Evolutionary conservation across 129 eudicot genomes (phyloP), one percentile per base, ranked within the genome.

Genomic region (Oenanthe sinensis): DNA sequence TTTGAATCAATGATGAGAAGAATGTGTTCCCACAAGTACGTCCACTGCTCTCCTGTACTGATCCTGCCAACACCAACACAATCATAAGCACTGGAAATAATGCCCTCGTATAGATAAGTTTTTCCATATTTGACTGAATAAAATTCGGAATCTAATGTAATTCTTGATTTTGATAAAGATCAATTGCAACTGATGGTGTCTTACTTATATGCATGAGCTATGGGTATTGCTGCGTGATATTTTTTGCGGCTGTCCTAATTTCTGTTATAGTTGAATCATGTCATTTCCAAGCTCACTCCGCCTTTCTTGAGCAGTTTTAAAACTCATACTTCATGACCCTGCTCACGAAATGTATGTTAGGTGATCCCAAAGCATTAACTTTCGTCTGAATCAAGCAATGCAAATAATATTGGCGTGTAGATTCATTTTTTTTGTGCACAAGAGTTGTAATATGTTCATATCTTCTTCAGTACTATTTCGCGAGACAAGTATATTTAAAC

Each of bases 1-100:
- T 86, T 89, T 96, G 97, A 72, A 96, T 91, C 67, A 96, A 88
- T 15, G 99, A 88, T 2, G 97, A 90, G 84, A 96, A 92, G 81
- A 96, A 96, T 0, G 99, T 92, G 93, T 83, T 92, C 1, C 88
- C 89, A 54, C 97, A 96, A 0, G 85, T 85, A 73, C 85, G 91
- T 8, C 84, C 87, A 8, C 77, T 28, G 19, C 85, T 78, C 84
- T 85, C 86, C 76, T 81, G 87, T 79, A 84, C 88, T 77, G 80
- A 75, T 49, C 78, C 52, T 44, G 70, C 81, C 49, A 78, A 33
- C 42, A 86, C 79, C 85, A 88, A 82, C 65, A 89, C 37, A 13
- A 82, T 20, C 60, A 87, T 83, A 71, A 91, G 37, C 60, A 86
- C 12, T 9, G 49, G 77, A 83, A 46, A 33, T 80, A 71, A 49